These are phyloP conservation scores for Hymenotorrendiella dingleyae DNA, from an alignment of 2,329 filamentous ascomycete species.

Conservation along the genomic window DNA sequence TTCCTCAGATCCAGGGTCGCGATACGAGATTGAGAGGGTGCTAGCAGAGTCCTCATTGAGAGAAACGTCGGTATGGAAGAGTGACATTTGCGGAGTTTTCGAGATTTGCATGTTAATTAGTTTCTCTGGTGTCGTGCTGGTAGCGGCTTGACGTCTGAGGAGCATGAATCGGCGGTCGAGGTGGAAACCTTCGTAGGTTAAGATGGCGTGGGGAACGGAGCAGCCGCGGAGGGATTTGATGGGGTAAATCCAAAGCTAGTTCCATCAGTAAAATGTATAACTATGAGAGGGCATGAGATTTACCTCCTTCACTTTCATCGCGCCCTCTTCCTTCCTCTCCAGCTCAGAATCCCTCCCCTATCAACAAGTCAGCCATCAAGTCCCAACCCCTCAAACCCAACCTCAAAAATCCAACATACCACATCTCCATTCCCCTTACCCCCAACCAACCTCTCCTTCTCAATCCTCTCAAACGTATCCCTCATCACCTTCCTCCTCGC, in stretches of 20 bases:
- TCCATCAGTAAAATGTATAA: slow-evolving; percentile 1
- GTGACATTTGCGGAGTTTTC: slow-evolving; percentile 50
- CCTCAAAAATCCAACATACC: background rate
- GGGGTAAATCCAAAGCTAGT: slow-evolving; percentile 63
- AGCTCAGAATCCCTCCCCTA: too few species aligned
- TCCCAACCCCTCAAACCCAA: too few species aligned
- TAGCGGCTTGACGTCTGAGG: slow-evolving; percentile 39
- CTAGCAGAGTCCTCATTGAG: slow-evolving; percentile 21
- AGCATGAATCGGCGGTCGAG: slow-evolving; percentile 70
- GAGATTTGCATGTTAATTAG: slow-evolving; percentile 56
- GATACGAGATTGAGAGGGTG: slow-evolving; percentile 40
- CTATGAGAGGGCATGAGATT: background rate
- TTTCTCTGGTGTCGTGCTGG: slow-evolving; percentile 31
- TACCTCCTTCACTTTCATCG: slow-evolving; percentile 24
- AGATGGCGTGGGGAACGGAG: slow-evolving; percentile 43
- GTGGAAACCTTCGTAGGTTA: slow-evolving; percentile 56
- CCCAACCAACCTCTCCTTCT: background rate
- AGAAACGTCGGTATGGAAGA: slow-evolving; percentile 55
- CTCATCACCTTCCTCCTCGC: background rate
- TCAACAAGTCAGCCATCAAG: too few species aligned
- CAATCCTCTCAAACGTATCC: slow-evolving; percentile 1
- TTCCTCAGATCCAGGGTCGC: slow-evolving; percentile 17
- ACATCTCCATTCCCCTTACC: background rate
- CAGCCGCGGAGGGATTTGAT: slow-evolving; percentile 67
- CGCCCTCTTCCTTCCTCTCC: background rate